Evolutionary conservation across 2,329 filamentous ascomycete species (phyloP), one percentile per base, ranked within the genome.

Genomic region (Mycosphaerella arachidis): DNA sequence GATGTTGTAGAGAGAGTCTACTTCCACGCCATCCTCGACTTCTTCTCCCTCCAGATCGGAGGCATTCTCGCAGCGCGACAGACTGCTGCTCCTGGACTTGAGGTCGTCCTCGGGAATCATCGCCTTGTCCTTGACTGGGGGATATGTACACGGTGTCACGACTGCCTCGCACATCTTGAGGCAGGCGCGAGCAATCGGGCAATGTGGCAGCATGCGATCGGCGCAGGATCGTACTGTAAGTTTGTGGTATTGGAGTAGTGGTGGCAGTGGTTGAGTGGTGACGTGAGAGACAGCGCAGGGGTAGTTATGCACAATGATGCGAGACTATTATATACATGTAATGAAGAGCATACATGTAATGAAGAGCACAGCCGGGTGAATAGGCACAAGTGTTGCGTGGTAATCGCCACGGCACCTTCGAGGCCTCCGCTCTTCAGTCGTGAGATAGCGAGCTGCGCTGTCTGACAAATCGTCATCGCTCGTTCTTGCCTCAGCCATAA

Each of bases 1-100:
- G 43, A 86, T 70, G 37, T 70, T 68, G 59, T 81, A 68, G 40
- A 65, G 55, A 1, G 64, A 57, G 48, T 69, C 66, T 12, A 59
- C 48, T 35, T 66, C 63, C 13, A 50, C 57, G 16, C 60, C 63
- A n/a, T 62, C 48, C 46, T 64, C 63, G 33, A 30, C 29, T 52
- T 31, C 50, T 13, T n/a, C 50, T 35, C 35, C 50, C 16, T 31
- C 27, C 10, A 33, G n/a, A 20, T 52, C 50, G n/a, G 50, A 2
- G 29, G 30, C 50, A n/a, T 52, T 52, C 9, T 52, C 50, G 27
- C 27, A 31, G 27, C 30, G 50, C 27, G 50, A 52, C 8, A 52
- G 50, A 35, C 30, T 52, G 50, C 50, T 52, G 29, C 27, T 52
- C 6, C n/a, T 52, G 6, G 29, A 16, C 30, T 31, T 31, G 27